A percentile compares a stretch with the other conserved stretches of the same genome.
These are phyloP conservation scores for Penicillium sp. DNA, from an alignment of 2,329 filamentous ascomycete species.

Conservation along the genomic window DNA sequence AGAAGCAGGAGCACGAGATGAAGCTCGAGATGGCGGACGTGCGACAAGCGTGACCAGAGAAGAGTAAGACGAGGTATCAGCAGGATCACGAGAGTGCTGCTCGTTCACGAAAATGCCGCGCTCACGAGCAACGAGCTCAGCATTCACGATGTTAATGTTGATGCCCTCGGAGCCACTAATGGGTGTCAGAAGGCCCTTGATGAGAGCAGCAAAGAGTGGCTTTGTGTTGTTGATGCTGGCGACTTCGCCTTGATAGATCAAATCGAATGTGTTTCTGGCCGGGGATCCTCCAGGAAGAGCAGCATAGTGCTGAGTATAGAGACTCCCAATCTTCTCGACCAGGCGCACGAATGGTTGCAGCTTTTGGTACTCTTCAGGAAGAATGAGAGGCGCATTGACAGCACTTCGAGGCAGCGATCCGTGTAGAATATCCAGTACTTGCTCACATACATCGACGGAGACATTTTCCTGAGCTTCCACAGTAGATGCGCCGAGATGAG, in stretches of 20 bases:
- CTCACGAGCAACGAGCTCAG: conserved; percentile 72
- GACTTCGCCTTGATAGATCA: conserved; percentile 76
- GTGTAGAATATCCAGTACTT: conserved; percentile 72
- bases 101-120: conserved; percentile 79
- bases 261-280: conserved; percentile 72
- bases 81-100: conserved; percentile 64
- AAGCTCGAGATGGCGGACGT: conserved; percentile 39
- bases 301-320: conserved; percentile 77
- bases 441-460: conserved; percentile 78
- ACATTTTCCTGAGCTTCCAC: conserved; percentile 85
- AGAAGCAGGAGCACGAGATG: conserved; percentile 42
- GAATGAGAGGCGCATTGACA: conserved; percentile 79
- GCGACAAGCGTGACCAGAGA: conserved; percentile 72
- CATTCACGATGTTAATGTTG: conserved; percentile 83
- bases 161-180: conserved; percentile 68
- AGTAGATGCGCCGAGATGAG: conserved; percentile 78
- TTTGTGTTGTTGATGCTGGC: conserved; percentile 73
- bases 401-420: conserved; percentile 75
- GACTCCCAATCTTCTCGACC: conserved; percentile 75
- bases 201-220: conserved; percentile 75
- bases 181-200: conserved; percentile 73
- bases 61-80: conserved; percentile 64
- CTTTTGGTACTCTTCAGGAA: conserved; percentile 78
- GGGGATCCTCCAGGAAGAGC: conserved; percentile 38
- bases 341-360: conserved; percentile 76